Base-by-base conservation (phyloP, 2,329 filamentous ascomycete genomes). In the Elsinoe necatrix region DNA sequence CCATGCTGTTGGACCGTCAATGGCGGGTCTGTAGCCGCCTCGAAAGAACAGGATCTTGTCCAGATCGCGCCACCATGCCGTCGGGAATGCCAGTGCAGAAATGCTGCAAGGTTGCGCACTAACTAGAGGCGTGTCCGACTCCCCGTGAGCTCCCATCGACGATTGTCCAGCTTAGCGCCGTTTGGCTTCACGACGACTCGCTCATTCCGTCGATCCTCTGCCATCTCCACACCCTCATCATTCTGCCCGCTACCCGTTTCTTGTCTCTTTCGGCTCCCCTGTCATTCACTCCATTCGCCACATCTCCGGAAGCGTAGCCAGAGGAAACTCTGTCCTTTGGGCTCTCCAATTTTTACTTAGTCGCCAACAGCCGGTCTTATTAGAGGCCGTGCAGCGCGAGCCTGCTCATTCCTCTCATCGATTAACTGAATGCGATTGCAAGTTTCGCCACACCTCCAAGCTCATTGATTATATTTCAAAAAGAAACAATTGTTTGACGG, bases 271-370 rank as follows among this genome's bases (percentile, higher is more conserved):
- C 34, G 39, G 39, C n/a, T 14, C 45, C 45, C 45, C 27, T 50
- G 45, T 50, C 45, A 50, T 34, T 50, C 29, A 50, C 25, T 29
- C 48, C 31, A 52, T 52, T 52, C 48, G 48, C 48, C 48, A 52
- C 48, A 52, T 52, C 29, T 52, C 48, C 48, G 29, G 48, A 31
- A 34, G 29, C n/a, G n/a, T n/a, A 50, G 45, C 45, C 45, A 50
- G 25, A 50, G 3, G 45, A 50, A 35, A 29, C 25, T 29, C 25
- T 18, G 16, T 37, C 14, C 34, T 12, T 37, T 12, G 34, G 9
- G 23, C 16, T 35, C 20, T 18, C 45, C 45, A 50, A 18, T 20
- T 50, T 50, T 50, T 31, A 27, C 45, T 18, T n/a, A 9, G 25
- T 20, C 45, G 45, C 27, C 16, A 31, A n/a, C 12, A 45, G 21